Conservation (phyloP, 352 stramenopile genomes). For the Pythium rishiriense region DNA sequence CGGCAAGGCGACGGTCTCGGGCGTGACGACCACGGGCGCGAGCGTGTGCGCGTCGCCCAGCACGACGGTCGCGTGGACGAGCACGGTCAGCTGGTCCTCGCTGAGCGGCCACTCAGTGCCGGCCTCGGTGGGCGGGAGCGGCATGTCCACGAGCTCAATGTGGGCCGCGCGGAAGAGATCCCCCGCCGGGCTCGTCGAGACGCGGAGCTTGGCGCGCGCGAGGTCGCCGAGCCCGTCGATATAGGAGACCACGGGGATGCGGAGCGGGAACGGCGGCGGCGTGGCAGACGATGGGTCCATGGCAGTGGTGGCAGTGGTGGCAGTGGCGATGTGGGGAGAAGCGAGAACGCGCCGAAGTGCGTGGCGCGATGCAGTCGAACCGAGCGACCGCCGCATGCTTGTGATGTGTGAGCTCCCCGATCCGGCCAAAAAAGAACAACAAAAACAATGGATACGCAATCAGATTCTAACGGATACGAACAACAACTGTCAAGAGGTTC, state of each 20-base stretch:
- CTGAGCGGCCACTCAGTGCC: slow-evolving; percentile 36
- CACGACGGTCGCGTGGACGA: slow-evolving; percentile 43
- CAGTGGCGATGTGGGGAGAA: not conserved
- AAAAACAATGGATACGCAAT: slow-evolving; percentile 15
- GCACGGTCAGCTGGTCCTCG: slow-evolving; percentile 35
- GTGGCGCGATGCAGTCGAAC: not conserved
- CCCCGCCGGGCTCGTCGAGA: slow-evolving; percentile 30
- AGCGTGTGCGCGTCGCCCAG: slow-evolving; percentile 52
- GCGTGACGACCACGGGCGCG: slow-evolving; percentile 42
- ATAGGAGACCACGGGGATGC: slow-evolving; percentile 56
- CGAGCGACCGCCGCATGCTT: not conserved
- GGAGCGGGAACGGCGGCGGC: slow-evolving; percentile 20
- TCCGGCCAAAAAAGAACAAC: not conserved
- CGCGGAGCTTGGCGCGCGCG: slow-evolving; percentile 37
- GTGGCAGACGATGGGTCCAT: not conserved
- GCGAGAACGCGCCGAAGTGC: not conserved
- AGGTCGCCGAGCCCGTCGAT: slow-evolving; percentile 45
- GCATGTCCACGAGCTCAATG: slow-evolving; percentile 52
- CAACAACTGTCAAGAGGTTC: slow-evolving; percentile 2
- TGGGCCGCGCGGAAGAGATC: slow-evolving; percentile 40
- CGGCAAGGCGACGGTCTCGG: slow-evolving; percentile 11
- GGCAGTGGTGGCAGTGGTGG: not conserved
- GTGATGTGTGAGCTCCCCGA: slow-evolving; percentile 7
- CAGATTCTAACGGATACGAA: slow-evolving; percentile 4
- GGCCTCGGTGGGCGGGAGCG: slow-evolving; percentile 9